Conservation (phyloP, 495 filamentous ascomycete species). For the Halenospora varia region DNA sequence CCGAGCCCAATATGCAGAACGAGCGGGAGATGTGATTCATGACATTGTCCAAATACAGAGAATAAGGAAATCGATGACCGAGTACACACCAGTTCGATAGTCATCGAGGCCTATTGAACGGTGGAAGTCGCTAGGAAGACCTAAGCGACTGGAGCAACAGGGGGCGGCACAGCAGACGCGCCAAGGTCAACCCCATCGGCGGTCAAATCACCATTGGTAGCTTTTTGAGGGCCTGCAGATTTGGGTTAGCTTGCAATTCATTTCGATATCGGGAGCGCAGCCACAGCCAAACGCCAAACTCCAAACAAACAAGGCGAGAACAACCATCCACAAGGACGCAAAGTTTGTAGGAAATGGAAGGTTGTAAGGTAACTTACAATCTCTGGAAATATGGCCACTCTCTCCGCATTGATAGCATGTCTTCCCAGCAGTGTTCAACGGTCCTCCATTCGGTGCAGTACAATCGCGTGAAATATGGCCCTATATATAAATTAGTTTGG, state of each 20-base stretch:
- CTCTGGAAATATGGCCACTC: constrained; percentile 84
- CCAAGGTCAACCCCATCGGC: constrained; percentile 28
- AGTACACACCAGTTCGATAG: constrained; percentile 18
- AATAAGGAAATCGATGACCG: constrained; percentile 23
- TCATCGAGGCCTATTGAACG: constrained; percentile 24
- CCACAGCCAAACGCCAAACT: no score
- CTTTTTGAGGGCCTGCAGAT: constrained; percentile 30
- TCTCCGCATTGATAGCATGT: constrained; percentile 98
- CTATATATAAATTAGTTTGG: no score
- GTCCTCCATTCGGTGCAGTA: constrained; percentile 94
- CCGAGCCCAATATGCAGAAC: constrained; percentile 22
- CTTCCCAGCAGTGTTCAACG: constrained; percentile 92
- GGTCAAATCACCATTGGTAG: constrained; percentile 43
- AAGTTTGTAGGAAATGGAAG: no score
- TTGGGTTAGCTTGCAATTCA: not conserved
- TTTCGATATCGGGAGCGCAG: constrained; percentile 38
- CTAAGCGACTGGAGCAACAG: constrained; percentile 53
- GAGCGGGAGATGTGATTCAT: constrained; percentile 14
- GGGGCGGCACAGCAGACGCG: constrained; percentile 18
- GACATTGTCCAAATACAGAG: constrained; percentile 23
- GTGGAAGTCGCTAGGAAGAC: constrained; percentile 13
- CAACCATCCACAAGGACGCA: no score
- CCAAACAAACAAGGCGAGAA: no score
- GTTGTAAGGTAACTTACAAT: constrained; percentile 51
- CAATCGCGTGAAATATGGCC: constrained; percentile 69